Base-by-base conservation (phyloP, 2,329 filamentous ascomycete species). In the Colletotrichum sp. region DNA sequence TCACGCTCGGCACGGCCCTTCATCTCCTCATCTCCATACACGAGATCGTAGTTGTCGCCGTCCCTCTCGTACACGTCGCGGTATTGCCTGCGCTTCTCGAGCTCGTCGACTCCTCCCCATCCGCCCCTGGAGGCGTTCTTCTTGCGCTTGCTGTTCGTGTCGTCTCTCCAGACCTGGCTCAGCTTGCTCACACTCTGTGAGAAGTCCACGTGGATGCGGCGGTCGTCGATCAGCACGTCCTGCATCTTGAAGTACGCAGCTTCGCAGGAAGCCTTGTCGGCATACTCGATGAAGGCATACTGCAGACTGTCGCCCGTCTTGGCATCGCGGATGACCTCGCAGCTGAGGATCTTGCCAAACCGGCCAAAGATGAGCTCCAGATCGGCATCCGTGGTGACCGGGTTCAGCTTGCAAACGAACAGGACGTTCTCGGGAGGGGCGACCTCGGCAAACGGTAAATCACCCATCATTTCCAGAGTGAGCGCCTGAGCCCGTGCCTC, bases 171-270 rank as follows among this genome's bases (percentile, higher is more conserved):
- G 19, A 93, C 93, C 77, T 98, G 95, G 61, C 95, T 97, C 9
- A 99, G 87, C 82, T 95, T 96, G 77, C 93, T 91, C 77, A 96
- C 97, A 82, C 95, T 98, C 86, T 99, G 97, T 13, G 96, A 98
- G 85, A 99, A 99, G 86, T 99, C 97, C 72, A 99, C 97, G 82
- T 99, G 97, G 78, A 99, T 99, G 57, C 97, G 93, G 78, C 98
- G 95, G 80, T 99, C 97, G 81, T 99, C 97, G 78, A 99, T 98
- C 71, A 99, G 87, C 3, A 98, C 96, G 3, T 94, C 95, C 84
- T 99, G 96, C 97, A 99, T 99, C 86, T 99, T 99, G 87, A 98
- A 97, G 82, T 98, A 99, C 4, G 97, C 97, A 68, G 95, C 92
- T 85, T 99, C 97, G 83, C 97, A 98, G 69, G 96, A 94, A 79